Evolutionary conservation across 2,329 filamentous ascomycete genomes (phyloP), one percentile per base, ranked within the genome.

Genomic region (Fusarium nanum): DNA sequence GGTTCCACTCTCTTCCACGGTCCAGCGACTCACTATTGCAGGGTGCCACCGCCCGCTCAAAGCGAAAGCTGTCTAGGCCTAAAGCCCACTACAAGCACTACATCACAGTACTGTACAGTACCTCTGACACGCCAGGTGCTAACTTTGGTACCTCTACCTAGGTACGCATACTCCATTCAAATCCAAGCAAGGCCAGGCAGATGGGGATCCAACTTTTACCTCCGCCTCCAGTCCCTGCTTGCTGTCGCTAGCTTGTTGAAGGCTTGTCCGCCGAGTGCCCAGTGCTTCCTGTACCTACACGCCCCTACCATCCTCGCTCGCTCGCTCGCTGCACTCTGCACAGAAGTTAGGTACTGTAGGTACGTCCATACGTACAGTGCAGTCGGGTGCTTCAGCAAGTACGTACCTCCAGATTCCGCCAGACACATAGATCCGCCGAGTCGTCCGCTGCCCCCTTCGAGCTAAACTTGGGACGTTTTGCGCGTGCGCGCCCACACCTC

Each of bases 401-500:
- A 64, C 52, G 61, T 64, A 64, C 55, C 34, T 59, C 16, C 61
- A 48, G 63, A 55, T 66, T 68, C 58, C 60, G 67, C 63, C 64
- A 71, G 67, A 67, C 45, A 53, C 42, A 63, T 56, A 47, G 68
- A 71, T 71, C 64, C 68, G 68, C 68, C 71, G 68, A 72, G 61
- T 73, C 57, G 68, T 62, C 70, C 70, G 70, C 67, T 71, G 55
- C 60, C 71, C 66, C 68, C 65, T 70, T 70, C 53, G 60, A 68
- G 70, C 72, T 70, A 74, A 65, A 70, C 70, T 67, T 70, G 67
- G 62, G 68, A 74, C 72, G 68, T 71, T 74, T 74, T 73, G 61
- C 71, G 72, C 70, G 68, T 64, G 71, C 66, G 60, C 69, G 72
- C 72, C 72, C 72, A 73, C 72, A 74, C 71, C 72, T 72, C 72